Conservation (phyloP, 345 rosid genomes). For the Eutrema japonicum region DNA sequence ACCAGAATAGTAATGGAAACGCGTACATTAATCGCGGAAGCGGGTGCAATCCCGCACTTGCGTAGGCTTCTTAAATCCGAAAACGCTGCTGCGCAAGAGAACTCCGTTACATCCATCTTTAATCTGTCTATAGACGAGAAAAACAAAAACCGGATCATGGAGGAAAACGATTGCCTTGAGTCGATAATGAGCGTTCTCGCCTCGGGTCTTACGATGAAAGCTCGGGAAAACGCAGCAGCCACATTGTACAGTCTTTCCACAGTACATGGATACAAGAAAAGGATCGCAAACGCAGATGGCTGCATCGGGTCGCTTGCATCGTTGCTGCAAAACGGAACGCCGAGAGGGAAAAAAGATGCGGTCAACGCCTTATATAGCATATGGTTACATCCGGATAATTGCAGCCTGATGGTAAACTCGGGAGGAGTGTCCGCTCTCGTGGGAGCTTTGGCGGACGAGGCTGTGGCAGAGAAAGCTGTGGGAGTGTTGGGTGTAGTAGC, state of each 20-base stretch:
- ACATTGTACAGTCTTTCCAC: conserved; percentile 73
- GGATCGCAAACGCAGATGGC: conserved; percentile 46
- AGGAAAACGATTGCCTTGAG: conserved; percentile 65
- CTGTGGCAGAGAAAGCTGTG: conserved; percentile 74
- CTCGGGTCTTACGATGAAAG: conserved; percentile 66
- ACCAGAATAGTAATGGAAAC: conserved; percentile 73
- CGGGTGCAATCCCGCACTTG: conserved; percentile 79
- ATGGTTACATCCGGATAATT: conserved; percentile 69
- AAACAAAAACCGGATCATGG: conserved; percentile 74
- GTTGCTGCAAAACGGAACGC: conserved; percentile 61
- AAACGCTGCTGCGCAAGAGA: conserved; percentile 67
- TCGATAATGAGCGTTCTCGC: conserved; percentile 67
- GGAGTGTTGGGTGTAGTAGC: conserved; percentile 64
- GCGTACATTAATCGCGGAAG: conserved; percentile 76
- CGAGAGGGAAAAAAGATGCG: conserved; percentile 84
- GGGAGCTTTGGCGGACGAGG: conserved; percentile 62
- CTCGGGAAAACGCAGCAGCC: conserved; percentile 84
- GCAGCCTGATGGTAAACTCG: conserved; percentile 56
- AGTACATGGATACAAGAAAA: conserved; percentile 67
- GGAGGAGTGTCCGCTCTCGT: conserved; percentile 67
- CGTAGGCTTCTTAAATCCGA: conserved; percentile 54
- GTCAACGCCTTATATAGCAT: conserved; percentile 66
- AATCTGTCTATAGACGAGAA: conserved; percentile 58
- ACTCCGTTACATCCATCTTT: conserved; percentile 76
- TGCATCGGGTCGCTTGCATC: conserved; percentile 53